phyloP scores from a whole-genome alignment of 305 asterid species.

The Fraxinus floribunda region DNA sequence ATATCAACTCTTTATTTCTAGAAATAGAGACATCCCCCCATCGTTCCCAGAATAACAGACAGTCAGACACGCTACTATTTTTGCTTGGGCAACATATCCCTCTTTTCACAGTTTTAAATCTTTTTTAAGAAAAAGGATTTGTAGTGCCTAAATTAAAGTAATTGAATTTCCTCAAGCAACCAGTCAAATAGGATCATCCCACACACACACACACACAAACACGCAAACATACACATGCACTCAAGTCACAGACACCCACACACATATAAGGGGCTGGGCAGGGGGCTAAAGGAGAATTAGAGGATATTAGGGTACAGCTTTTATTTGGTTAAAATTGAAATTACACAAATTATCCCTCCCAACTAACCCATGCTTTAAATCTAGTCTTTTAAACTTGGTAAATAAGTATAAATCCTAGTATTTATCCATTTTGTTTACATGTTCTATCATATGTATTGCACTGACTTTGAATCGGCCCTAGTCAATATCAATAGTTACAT shows the following conservation, averaged over 20 bases:
- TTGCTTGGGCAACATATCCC: background rate
- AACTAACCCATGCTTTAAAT: background rate
- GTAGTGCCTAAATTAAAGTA: background rate
- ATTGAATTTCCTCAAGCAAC: background rate
- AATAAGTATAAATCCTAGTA: background rate
- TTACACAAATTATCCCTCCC: background rate
- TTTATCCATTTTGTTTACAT: background rate
- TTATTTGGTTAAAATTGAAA: background rate
- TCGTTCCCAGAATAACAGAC: background rate
- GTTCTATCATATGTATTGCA: background rate
- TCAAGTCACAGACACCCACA: background rate
- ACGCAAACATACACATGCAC: background rate
- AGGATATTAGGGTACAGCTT: background rate
- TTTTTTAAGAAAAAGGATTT: background rate
- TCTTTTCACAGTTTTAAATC: background rate
- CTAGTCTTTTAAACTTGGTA: background rate
- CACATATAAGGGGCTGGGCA: background rate
- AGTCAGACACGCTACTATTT: background rate
- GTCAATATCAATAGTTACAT: background rate
- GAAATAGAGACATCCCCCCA: background rate
- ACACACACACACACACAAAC: background rate
- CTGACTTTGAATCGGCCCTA: background rate
- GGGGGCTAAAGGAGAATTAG: background rate
- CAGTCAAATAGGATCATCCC: background rate
- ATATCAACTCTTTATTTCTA: background rate